These are phyloP conservation scores for Chlamydomonas sphaeroides DNA, from an alignment of 139 green algal genomes.

Conservation along the genomic window DNA sequence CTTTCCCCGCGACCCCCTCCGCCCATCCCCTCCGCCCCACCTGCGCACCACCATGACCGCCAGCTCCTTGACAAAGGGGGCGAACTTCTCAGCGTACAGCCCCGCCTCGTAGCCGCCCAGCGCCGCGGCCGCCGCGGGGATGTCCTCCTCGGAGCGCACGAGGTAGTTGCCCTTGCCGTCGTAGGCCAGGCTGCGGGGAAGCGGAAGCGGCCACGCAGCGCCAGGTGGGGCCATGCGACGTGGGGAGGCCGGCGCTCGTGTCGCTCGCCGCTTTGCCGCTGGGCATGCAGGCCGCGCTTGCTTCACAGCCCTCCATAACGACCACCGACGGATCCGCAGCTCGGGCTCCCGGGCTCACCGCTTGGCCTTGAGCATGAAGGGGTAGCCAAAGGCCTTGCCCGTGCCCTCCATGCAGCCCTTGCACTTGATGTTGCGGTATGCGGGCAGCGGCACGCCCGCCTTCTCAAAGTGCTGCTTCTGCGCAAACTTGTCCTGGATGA, in stretches of 20 bases:
- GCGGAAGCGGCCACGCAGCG: no score
- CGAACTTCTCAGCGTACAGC: conserved; percentile 96
- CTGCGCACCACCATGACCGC: conserved; percentile 75
- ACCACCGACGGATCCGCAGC: no score
- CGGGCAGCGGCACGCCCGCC: conserved; percentile 78
- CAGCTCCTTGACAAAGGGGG: conserved; percentile 88
- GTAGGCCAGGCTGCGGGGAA: conserved; percentile 87
- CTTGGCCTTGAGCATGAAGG: conserved; percentile 96
- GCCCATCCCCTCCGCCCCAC: neutral
- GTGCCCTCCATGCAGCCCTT: conserved; percentile 59
- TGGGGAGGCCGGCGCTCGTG: no score
- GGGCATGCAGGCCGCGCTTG: neutral
- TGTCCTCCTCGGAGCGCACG: conserved; percentile 62
- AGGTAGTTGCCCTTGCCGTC: conserved; percentile 94
- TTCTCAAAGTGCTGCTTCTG: conserved; percentile 94
- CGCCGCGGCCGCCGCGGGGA: conserved; percentile 69
- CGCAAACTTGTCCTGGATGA: conserved; percentile 93
- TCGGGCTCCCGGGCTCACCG: conserved; percentile 54
- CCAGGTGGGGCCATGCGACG: no score
- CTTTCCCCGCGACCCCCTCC: no score
- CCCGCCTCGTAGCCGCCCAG: conserved; percentile 82
- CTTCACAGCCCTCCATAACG: neutral
- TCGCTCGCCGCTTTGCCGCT: no score
- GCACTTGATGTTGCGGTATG: conserved; percentile 79
- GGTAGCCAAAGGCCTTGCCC: conserved; percentile 81